Evolutionary conservation across 2,329 filamentous ascomycete species (phyloP), one percentile per base, ranked within the genome.

Genomic region (Calonectria hongkongensis): DNA sequence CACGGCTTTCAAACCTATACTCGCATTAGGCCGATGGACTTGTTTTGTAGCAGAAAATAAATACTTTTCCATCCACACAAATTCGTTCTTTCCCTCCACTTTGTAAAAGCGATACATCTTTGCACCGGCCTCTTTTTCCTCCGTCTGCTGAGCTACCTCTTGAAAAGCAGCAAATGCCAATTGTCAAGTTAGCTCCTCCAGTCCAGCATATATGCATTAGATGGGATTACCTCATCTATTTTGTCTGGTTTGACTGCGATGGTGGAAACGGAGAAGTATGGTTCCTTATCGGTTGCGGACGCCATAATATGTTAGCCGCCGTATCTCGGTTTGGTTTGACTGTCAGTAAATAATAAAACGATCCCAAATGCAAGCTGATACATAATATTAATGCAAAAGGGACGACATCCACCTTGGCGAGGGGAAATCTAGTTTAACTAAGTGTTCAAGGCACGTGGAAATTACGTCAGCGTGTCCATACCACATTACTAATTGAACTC

Each of bases 91-190:
- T 2, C 70, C 70, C 33, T 73, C 73, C 4, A 60, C 54, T 39
- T 74, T 74, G 63, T 68, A 74, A 50, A 70, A 73, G 16, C 73
- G 70, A 21, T 74, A 74, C 51, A 74, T 73, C 36, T 70, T 64
- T 12, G 73, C 70, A 9, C 73, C 70, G 2, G 67, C 63, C 28
- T 74, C 63, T 4, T 67, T 63, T 18, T 36, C 39, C 6, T 63
- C 25, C 3, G 65, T 58, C 13, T 43, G 36, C 7, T 45, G 25
- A 4, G 65, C 65, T 18, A 67, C 33, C 27, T 67, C 51, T 21
- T 43, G 36, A 28, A 67, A 67, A 16, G 36, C 58, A 18, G 27
- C 41, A 13, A 47, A 67, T 36, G 65, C 65, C 50, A 47, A 8
- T n/a, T 10, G 4, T 6, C 6, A 13, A 12, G 18, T 67, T 4